Conservation (phyloP, 2,329 filamentous ascomycete genomes). For the Neonectria neomacrospora region DNA sequence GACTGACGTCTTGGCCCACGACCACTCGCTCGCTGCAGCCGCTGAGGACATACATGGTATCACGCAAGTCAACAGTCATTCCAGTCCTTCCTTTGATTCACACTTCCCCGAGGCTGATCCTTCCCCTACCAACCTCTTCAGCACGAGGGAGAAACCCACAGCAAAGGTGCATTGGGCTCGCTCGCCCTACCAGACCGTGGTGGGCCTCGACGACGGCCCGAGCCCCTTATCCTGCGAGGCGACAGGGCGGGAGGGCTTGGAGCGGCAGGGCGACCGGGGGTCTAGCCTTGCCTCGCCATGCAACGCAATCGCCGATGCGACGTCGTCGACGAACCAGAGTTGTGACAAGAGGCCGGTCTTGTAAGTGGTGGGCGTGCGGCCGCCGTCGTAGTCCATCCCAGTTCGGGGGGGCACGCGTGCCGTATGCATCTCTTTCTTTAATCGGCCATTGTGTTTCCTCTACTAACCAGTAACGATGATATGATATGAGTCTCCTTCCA, state of each 20-base stretch:
- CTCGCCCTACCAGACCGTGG: slow-evolving; percentile 21
- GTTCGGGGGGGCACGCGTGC: slow-evolving; percentile 1
- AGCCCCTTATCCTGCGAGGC: slow-evolving; percentile 21
- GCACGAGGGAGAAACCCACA: neutral
- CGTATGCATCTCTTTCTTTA: slow-evolving; percentile 6
- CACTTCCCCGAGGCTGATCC: neutral
- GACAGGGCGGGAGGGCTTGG: slow-evolving; percentile 21
- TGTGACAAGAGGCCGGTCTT: neutral
- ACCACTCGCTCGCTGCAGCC: too few relatives aligned
- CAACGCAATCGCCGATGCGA: slow-evolving; percentile 24
- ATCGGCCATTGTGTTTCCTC: slow-evolving; percentile 17
- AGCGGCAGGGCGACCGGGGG: slow-evolving; percentile 14
- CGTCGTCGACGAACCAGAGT: slow-evolving; percentile 10
- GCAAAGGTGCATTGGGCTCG: neutral
- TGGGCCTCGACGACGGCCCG: slow-evolving; percentile 25
- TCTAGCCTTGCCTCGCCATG: slow-evolving; percentile 8
- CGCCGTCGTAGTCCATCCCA: slow-evolving; percentile 15
- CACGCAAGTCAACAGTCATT: too few relatives aligned
- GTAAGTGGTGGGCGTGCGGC: slow-evolving; percentile 16
- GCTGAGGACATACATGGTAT: too few relatives aligned
- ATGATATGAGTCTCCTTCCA: slow-evolving; percentile 20
- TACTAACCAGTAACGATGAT: slow-evolving; percentile 12
- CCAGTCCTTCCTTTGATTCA: too few relatives aligned
- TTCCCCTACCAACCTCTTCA: neutral
- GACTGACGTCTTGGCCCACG: neutral